Percentiles rank a stretch among this genome's conserved stretches.
Conservation (phyloP, 2,329 filamentous ascomycete species). For the Sclerotinia trifoliorum region DNA sequence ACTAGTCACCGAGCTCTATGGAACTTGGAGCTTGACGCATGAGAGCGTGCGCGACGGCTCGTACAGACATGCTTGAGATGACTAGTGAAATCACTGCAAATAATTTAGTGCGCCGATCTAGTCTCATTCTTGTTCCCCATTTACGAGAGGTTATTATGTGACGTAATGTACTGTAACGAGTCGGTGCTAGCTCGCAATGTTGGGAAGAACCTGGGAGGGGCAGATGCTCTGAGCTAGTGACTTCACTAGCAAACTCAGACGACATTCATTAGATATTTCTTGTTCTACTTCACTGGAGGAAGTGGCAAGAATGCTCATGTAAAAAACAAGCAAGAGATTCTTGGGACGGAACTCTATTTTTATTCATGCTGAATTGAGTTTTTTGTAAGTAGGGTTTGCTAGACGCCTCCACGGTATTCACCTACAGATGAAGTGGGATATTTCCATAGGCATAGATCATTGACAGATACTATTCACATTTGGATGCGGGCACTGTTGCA, state of each 20-base stretch:
- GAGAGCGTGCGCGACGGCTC: not conserved
- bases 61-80: not conserved
- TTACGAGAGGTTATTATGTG: not conserved
- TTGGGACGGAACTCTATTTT: not conserved
- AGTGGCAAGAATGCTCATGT: not conserved
- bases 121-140: not conserved
- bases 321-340: not conserved
- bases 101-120: not conserved
- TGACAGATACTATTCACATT: not conserved
- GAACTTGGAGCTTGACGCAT: not conserved
- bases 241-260: not conserved
- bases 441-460: not conserved
- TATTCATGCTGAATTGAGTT: not conserved
- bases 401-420: too few relatives aligned
- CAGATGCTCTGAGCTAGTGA: not conserved
- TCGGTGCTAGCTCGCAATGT: not conserved
- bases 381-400: not conserved
- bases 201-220: not conserved
- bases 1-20: too few relatives aligned
- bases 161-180: not conserved
- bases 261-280: not conserved
- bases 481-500: not conserved
- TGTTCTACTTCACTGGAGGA: not conserved
- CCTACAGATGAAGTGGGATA: not conserved
- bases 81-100: not conserved